Base-by-base conservation (phyloP, 805 yeast species). In the Myxozyma neglecta region DNA sequence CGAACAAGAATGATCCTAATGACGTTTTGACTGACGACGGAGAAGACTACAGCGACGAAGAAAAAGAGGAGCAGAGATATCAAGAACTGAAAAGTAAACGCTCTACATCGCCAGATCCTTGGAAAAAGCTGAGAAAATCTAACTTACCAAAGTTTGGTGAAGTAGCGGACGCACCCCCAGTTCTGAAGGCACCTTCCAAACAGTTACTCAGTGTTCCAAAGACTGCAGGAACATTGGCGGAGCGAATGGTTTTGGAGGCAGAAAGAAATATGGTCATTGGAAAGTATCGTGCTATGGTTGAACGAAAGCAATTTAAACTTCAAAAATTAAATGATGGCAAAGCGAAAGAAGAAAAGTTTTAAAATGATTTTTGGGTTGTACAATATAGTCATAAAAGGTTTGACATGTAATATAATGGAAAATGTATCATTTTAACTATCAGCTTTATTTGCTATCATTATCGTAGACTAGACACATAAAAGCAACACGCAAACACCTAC, bases 121-220 rank as follows among this genome's bases (percentile, higher is more conserved):
- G 79, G 79, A 75, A 75, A 11, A 63, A 64, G 8, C 66, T 77
- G 36, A 60, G 63, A 43, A 58, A 69, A n/a, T 60, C 68, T 24
- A 57, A 69, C 14, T 56, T 64, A 34, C 78, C 80, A 36, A 75
- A 75, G 64, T 77, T 77, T 59, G 78, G 78, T 6, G 80, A 77
- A 32, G 74, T 75, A 4, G 80, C 75, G 0, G 78, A 75, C 46
- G 69, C 75, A 14, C 80, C 80, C 13, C 80, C 80, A 1, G 74
- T 70, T 59, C 70, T 77, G 48, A 73, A 69, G 5, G 57, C 66
- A 29, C 74, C 74, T 2, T 57, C 69, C 14, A 77, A 74, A 63
- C 56, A 64, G 56, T 56, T 69, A 51, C 67, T 68, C 46, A 76
- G 74, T 59, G 76, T 77, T 1, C 80, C 80, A 36, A 77, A 76